Base-by-base conservation (phyloP, 2,329 filamentous ascomycete species). In the Trichoderma asperellum region DNA sequence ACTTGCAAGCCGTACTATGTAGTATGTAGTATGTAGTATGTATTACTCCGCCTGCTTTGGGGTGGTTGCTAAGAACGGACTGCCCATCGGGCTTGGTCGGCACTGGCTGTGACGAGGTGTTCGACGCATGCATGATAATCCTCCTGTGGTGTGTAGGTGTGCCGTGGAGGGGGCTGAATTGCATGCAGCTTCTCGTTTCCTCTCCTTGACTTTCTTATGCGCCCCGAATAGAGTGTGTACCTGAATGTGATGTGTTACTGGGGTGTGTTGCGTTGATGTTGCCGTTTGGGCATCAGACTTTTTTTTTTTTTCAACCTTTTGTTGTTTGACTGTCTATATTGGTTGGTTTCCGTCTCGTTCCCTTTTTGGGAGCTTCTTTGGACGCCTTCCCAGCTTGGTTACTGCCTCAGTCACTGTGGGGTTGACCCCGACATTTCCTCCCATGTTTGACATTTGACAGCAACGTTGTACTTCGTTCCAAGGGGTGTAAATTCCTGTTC, bases 321-420 rank as follows among this genome's bases (percentile, higher is more conserved):
- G 24, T 49, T 49, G n/a, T 55, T 11, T 55, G 52, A 27, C 52
- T 55, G 12, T 16, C 2, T 29, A 43, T 2, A 43, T 43, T 4
- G 40, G 18, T 32, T 49, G 8, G 21, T 24, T 4, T 24, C 21
- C 52, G 24, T 32, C 11, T 55, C 7, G 2, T 49, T 27, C 7
- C 18, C n/a, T 32, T 21, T 55, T 21, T 55, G n/a, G 18, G 7
- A 21, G 12, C 18, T 16, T 59, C 49, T 27, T 59, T 59, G 34
- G 37, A 21, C 53, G 64, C 64, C 64, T 67, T 59, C 64, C 64
- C 32, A 67, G 55, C 43, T 43, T 24, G 65, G 56, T 61, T 32
- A 66, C 55, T 32, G 65, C 16, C 18, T 43, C 47, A n/a, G n/a
- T 61, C 47, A 24, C 35, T 55, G 56, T 68, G 64, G 56, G 55